phyloP scores from a whole-genome alignment of 345 rosid genomes.

The Populus deltoides region DNA sequence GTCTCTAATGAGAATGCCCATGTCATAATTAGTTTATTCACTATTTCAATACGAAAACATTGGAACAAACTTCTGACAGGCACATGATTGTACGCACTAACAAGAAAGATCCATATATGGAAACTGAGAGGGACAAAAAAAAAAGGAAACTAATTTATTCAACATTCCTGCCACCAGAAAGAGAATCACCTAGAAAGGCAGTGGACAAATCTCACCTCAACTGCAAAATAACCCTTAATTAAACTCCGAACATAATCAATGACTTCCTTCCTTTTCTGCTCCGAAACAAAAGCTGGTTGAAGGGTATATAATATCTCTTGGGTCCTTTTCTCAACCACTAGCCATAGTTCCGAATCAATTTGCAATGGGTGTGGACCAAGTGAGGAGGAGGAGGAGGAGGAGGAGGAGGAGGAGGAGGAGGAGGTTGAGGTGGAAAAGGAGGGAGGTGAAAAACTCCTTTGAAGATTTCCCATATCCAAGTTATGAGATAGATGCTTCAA shows the following conservation, averaged over 20 bases:
- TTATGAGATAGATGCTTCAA: slow-evolving; percentile 23
- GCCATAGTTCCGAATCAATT: slow-evolving; percentile 59
- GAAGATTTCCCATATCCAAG: slow-evolving; percentile 54
- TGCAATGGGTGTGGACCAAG: slow-evolving; percentile 35
- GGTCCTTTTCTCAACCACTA: slow-evolving; percentile 67
- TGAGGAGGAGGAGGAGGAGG: slow-evolving; percentile 22
- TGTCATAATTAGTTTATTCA: background rate
- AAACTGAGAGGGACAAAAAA: background rate
- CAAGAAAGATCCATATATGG: slow-evolving; percentile 1
- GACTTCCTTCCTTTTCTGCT: slow-evolving; percentile 58
- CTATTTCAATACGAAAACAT: background rate
- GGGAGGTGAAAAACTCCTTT: slow-evolving; percentile 41
- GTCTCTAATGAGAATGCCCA: slow-evolving; percentile 4
- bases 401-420: slow-evolving; percentile 21
- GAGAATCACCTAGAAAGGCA: slow-evolving; percentile 1
- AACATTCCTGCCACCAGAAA: background rate
- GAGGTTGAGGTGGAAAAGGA: slow-evolving; percentile 26
- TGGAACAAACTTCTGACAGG: slow-evolving; percentile 1
- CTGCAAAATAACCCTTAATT: slow-evolving; percentile 48
- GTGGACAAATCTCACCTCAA: slow-evolving; percentile 54
- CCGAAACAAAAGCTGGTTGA: slow-evolving; percentile 65
- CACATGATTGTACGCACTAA: background rate
- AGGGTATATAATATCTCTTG: slow-evolving; percentile 63
- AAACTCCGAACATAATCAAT: slow-evolving; percentile 53
- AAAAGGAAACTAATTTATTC: background rate